These are phyloP conservation scores for Gentiana straminea DNA, from an alignment of 257 asterid genomes.

Conservation along the genomic window DNA sequence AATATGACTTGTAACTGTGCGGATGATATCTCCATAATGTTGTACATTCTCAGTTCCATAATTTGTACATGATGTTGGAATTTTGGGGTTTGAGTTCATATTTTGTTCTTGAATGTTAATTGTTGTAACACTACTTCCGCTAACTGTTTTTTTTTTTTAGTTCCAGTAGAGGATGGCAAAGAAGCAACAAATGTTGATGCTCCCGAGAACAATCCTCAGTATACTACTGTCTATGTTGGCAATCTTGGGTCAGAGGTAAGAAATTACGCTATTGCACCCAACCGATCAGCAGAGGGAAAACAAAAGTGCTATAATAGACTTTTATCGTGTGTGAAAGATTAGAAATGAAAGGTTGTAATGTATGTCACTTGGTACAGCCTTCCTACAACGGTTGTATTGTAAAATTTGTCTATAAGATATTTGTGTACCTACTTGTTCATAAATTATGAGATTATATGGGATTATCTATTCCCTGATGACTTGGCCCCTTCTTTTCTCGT, in stretches of 20 bases:
- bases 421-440: too few species aligned
- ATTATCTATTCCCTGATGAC: too few species aligned
- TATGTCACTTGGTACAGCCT: too few species aligned
- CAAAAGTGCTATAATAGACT: neutral
- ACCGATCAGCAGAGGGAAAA: neutral
- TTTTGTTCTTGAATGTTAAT: too few species aligned
- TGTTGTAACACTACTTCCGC: neutral
- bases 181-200: constrained; percentile 62
- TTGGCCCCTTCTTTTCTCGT: too few species aligned
- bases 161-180: constrained; percentile 65
- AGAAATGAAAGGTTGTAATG: too few species aligned
- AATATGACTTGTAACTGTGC: neutral
- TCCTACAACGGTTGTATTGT: too few species aligned
- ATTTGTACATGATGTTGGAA: too few species aligned
- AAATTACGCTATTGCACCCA: neutral
- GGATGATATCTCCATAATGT: neutral
- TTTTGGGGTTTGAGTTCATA: neutral
- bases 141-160: constrained; percentile 9
- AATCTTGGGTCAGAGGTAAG: constrained; percentile 90
- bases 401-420: neutral
- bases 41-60: too few species aligned
- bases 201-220: constrained; percentile 87
- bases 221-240: constrained; percentile 85
- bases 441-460: too few species aligned
- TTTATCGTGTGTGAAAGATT: neutral